Conservation (phyloP, 345 rosid genomes). For the Hibiscus tridactylites region DNA sequence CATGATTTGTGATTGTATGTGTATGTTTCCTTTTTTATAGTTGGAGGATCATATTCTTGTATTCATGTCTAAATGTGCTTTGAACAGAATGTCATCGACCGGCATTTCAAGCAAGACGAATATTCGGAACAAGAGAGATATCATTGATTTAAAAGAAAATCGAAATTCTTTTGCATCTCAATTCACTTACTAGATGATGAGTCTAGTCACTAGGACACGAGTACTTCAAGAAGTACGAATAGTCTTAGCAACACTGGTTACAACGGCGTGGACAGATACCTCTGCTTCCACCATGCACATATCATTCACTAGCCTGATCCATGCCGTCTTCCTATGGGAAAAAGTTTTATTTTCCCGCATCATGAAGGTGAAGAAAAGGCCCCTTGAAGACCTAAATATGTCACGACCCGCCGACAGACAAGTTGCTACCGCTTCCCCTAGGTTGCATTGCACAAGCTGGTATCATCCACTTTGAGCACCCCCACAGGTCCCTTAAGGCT, state of each 20-base stretch:
- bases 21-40: too few species aligned
- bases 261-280: slow-evolving; percentile 23
- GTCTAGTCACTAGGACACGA: too few species aligned
- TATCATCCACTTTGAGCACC: neutral
- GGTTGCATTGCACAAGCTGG: neutral
- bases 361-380: neutral
- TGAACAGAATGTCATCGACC: too few species aligned
- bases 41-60: too few species aligned
- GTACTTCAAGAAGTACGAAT: too few species aligned
- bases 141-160: too few species aligned
- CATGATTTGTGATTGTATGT: neutral
- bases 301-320: slow-evolving; percentile 22
- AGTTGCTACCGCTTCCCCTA: too few species aligned
- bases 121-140: too few species aligned
- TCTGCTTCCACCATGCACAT: slow-evolving; percentile 30
- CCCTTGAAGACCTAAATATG: neutral
- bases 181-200: neutral
- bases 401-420: neutral
- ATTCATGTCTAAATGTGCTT: too few species aligned
- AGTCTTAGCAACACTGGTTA: too few species aligned
- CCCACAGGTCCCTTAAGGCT: too few species aligned
- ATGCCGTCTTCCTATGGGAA: slow-evolving; percentile 23
- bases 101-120: too few species aligned
- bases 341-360: slow-evolving; percentile 30
- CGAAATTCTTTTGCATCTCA: neutral